phyloP scores from a whole-genome alignment of 306 rosid species.

The Castanea sativa region DNA sequence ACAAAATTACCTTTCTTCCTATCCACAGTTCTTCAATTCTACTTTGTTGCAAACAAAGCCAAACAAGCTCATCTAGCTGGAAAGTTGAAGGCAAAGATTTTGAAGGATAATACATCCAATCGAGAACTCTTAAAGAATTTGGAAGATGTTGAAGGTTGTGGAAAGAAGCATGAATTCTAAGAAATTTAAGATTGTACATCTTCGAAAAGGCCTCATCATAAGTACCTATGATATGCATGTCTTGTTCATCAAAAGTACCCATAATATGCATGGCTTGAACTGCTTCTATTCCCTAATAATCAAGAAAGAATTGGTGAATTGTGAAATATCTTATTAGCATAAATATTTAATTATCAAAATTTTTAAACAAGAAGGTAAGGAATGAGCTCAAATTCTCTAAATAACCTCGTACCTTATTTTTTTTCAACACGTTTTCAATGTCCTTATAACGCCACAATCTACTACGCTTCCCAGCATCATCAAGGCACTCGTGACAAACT shows the following conservation, averaged over 20 bases:
- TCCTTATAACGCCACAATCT: not conserved
- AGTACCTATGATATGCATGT: too few relatives aligned
- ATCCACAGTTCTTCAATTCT: too few relatives aligned
- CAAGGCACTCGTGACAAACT: not conserved
- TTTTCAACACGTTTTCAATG: not conserved
- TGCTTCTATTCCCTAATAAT: too few relatives aligned
- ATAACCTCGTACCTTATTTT: not conserved
- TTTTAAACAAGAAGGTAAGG: not conserved
- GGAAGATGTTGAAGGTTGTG: rapidly evolving
- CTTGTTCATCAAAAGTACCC: too few relatives aligned
- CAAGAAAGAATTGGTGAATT: too few relatives aligned
- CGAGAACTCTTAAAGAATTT: too few relatives aligned
- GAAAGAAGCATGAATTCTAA: rapidly evolving
- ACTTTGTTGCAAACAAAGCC: rapidly evolving
- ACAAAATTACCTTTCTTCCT: too few relatives aligned
- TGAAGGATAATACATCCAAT: rapidly evolving
- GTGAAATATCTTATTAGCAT: not conserved
- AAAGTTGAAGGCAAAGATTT: too few relatives aligned
- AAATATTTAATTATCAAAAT: not conserved
- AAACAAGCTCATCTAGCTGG: too few relatives aligned
- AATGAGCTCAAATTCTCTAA: not conserved
- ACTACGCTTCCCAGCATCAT: not conserved
- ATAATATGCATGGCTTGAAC: too few relatives aligned
- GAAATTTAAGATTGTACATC: too few relatives aligned
- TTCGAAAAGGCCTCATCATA: too few relatives aligned